These are phyloP conservation scores for Penicillium sp. DNA, from an alignment of 2,329 filamentous ascomycete genomes.

Conservation along the genomic window DNA sequence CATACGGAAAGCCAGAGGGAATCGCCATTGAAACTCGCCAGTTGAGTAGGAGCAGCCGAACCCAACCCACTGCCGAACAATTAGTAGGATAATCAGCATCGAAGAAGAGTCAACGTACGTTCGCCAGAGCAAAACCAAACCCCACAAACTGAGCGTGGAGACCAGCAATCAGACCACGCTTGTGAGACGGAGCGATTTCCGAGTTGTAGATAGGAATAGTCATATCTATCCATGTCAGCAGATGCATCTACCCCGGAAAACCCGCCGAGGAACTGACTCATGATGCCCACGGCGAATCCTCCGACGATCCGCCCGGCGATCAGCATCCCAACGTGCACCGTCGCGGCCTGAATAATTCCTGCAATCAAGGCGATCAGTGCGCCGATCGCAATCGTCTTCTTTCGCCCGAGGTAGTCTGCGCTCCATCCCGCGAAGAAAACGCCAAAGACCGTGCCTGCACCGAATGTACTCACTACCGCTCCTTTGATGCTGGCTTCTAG, in stretches of 20 bases:
- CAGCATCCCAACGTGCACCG: slow-evolving; percentile 15
- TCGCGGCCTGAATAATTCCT: slow-evolving; percentile 16
- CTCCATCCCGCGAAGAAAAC: slow-evolving; percentile 19
- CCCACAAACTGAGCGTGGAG: slow-evolving; percentile 17
- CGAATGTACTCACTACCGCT: slow-evolving; percentile 11
- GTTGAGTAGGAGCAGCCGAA: slow-evolving; percentile 12
- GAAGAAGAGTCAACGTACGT: slow-evolving; percentile 1
- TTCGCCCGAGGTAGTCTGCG: slow-evolving; percentile 13
- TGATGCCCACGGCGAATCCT: slow-evolving; percentile 14
- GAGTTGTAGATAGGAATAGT: slow-evolving; percentile 17
- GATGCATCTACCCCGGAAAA: background rate
- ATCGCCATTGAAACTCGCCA: slow-evolving; percentile 15
- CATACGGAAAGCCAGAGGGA: slow-evolving; percentile 16
- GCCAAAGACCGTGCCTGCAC: slow-evolving; percentile 13
- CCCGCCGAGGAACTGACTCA: background rate
- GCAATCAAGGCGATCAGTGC: slow-evolving; percentile 13
- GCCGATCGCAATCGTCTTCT: slow-evolving; percentile 16
- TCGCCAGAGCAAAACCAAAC: slow-evolving; percentile 12
- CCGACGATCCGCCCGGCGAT: slow-evolving; percentile 15
- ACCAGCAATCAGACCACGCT: slow-evolving; percentile 15
- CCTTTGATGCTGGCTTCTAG: slow-evolving; percentile 12
- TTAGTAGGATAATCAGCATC: background rate
- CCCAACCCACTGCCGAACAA: slow-evolving; percentile 3
- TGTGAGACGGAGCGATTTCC: slow-evolving; percentile 16
- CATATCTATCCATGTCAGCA: slow-evolving; percentile 11